A percentile compares a stretch with the other conserved stretches of the same genome.
These are phyloP conservation scores for Eimeria falciformis DNA, from an alignment of 169 alveolate genomes.

Conservation along the genomic window DNA sequence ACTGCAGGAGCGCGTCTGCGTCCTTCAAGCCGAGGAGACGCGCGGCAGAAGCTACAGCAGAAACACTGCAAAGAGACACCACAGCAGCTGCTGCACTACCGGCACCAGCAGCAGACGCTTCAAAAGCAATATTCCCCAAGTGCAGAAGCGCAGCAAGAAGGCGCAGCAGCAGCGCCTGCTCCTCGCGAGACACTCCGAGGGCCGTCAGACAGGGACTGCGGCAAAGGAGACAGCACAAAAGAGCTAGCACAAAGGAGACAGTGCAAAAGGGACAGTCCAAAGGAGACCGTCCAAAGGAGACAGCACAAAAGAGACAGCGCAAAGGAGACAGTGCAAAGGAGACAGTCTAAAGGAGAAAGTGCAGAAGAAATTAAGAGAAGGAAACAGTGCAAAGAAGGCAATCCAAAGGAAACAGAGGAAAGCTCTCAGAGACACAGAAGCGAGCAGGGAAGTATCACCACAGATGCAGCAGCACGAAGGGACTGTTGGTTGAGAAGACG, in stretches of 20 bases:
- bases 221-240: not conserved
- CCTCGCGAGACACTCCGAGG: not conserved
- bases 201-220: not conserved
- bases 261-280: not conserved
- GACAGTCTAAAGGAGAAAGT: not conserved
- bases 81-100: not conserved
- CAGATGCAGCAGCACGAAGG: not conserved
- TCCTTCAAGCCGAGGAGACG: not conserved
- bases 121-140: constrained; percentile 13
- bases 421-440: too few relatives aligned
- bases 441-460: too few relatives aligned
- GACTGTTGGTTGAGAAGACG: not conserved
- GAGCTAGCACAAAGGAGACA: not conserved
- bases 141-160: constrained; percentile 18
- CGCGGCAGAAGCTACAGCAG: constrained; percentile 2
- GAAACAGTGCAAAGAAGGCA: too few relatives aligned
- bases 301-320: too few relatives aligned
- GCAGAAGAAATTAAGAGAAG: too few relatives aligned
- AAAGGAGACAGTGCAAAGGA: too few relatives aligned
- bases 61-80: not conserved
- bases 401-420: too few relatives aligned
- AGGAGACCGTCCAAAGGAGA: too few relatives aligned
- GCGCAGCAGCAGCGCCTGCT: constrained; percentile 15
- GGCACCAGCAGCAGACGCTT: not conserved
- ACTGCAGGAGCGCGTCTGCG: constrained; percentile 3